Conservation (phyloP, 495 filamentous ascomycete species). For the Symbiotaphrina buchneri region DNA sequence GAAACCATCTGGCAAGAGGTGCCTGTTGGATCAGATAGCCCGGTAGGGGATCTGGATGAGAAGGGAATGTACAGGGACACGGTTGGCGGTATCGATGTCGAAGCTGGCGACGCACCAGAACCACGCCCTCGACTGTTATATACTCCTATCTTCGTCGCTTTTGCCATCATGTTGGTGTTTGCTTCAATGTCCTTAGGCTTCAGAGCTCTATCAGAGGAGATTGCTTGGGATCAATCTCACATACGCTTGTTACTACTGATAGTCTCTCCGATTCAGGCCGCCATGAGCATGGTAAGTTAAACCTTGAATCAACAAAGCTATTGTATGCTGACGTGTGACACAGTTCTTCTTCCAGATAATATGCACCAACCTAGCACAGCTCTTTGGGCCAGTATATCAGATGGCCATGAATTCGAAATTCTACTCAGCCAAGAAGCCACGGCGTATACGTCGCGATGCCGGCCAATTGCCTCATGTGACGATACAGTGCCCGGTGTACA, state of each 20-base stretch:
- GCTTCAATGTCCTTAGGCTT: constrained; percentile 15
- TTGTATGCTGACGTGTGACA: constrained; percentile 1
- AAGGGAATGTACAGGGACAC: constrained; percentile 6
- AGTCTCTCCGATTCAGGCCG: constrained; percentile 25
- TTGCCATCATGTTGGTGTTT: too few relatives aligned
- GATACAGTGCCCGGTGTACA: constrained; percentile 58
- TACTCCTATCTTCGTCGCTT: too few relatives aligned
- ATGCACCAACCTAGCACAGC: constrained; percentile 28
- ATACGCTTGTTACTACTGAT: constrained; percentile 22
- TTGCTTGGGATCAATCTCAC: constrained; percentile 24
- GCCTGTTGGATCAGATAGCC: too few relatives aligned
- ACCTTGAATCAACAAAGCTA: neutral
- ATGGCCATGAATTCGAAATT: constrained; percentile 32
- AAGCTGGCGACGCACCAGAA: neutral
- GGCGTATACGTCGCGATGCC: constrained; percentile 19
- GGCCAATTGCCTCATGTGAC: constrained; percentile 39
- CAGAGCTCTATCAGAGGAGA: constrained; percentile 18
- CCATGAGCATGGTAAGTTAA: constrained; percentile 28
- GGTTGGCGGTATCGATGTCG: neutral
- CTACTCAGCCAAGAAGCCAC: constrained; percentile 31
- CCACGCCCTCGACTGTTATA: too few relatives aligned
- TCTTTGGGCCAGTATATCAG: constrained; percentile 33
- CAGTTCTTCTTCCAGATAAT: constrained; percentile 41
- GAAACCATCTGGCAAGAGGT: constrained; percentile 27
- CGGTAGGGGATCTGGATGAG: too few relatives aligned